Evolutionary conservation across 768 basidiomycete genomes (phyloP).

Genomic region (Amanita thiersii): DNA sequence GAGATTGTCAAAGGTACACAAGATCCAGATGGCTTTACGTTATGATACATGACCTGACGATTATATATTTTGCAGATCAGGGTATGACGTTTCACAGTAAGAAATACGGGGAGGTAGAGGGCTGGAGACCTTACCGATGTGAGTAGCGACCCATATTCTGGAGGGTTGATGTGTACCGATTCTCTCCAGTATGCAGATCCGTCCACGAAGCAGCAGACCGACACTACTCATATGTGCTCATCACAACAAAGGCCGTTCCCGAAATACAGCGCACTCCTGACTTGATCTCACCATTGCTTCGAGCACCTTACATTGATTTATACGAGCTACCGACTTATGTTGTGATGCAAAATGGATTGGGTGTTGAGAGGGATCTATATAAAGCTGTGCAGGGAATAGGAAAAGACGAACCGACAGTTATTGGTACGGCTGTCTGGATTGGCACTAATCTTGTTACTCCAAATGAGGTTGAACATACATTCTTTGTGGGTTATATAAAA

Average conservation of each 20-base stretch:
- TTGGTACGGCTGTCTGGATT: conserved; percentile 50
- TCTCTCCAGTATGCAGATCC: conserved; percentile 43
- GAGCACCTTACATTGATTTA: conserved; percentile 33
- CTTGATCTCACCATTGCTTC: conserved; percentile 49
- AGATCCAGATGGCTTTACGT: background rate
- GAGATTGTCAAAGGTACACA: conserved; percentile 41
- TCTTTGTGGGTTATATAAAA: conserved; percentile 33
- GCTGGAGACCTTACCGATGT: conserved; percentile 63
- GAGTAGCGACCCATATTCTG: conserved; percentile 15
- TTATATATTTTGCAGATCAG: conserved; percentile 23
- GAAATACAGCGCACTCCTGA: conserved; percentile 50
- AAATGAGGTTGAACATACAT: conserved; percentile 42
- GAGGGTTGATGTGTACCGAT: conserved; percentile 3
- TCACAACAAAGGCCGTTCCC: conserved; percentile 67
- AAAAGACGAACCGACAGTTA: conserved; percentile 38
- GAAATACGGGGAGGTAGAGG: conserved; percentile 49
- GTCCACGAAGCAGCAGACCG: conserved; percentile 53
- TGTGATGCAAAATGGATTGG: conserved; percentile 65
- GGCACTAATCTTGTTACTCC: conserved; percentile 37
- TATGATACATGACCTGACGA: background rate
- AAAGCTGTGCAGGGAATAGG: conserved; percentile 34
- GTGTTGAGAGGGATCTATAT: conserved; percentile 62
- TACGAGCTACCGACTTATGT: conserved; percentile 51
- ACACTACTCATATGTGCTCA: conserved; percentile 55
- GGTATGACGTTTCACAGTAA: conserved; percentile 50